Evolutionary conservation across 306 rosid species (phyloP).

Genomic region (Cucurbita moschata): DNA sequence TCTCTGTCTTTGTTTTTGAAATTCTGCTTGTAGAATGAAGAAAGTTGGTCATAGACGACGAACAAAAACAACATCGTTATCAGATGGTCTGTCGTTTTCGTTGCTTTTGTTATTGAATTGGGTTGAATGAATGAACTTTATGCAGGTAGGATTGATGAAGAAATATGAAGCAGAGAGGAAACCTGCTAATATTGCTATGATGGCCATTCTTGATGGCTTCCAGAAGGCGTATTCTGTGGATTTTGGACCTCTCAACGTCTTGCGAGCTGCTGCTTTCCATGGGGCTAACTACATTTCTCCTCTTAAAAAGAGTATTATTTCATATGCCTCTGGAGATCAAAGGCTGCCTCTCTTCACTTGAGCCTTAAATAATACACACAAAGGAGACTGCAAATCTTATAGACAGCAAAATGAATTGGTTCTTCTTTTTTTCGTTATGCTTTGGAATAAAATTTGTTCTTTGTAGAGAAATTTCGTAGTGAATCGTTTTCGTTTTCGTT

Average conservation of each 20-base stretch:
- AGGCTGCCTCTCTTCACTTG: constrained; percentile 54
- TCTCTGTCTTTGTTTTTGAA: background rate
- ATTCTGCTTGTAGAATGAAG: background rate
- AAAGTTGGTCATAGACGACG: background rate
- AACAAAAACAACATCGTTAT: background rate
- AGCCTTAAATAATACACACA: background rate
- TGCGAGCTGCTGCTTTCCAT: constrained; percentile 65
- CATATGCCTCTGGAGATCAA: constrained; percentile 79
- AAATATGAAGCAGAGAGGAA: constrained; percentile 75
- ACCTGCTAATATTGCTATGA: constrained; percentile 50
- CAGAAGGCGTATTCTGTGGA: constrained; percentile 80
- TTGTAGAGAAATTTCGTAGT: background rate
- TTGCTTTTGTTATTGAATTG: background rate
- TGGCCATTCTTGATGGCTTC: constrained; percentile 77
- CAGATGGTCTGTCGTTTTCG: background rate
- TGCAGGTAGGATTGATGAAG: constrained; percentile 57
- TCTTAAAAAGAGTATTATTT: constrained; percentile 67
- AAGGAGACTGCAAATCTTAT: background rate
- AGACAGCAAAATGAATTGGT: constrained; percentile 1
- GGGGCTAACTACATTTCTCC: constrained; percentile 62
- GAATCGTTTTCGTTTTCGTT: too few species aligned
- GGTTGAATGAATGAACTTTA: background rate
- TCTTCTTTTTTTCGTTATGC: background rate
- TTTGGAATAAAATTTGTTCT: background rate
- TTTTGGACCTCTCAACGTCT: constrained; percentile 69